Percentiles rank a stretch among this genome's conserved stretches.
These are phyloP conservation scores for Hortiboletus flavorubellus DNA, from an alignment of 768 basidiomycete species.

Conservation along the genomic window DNA sequence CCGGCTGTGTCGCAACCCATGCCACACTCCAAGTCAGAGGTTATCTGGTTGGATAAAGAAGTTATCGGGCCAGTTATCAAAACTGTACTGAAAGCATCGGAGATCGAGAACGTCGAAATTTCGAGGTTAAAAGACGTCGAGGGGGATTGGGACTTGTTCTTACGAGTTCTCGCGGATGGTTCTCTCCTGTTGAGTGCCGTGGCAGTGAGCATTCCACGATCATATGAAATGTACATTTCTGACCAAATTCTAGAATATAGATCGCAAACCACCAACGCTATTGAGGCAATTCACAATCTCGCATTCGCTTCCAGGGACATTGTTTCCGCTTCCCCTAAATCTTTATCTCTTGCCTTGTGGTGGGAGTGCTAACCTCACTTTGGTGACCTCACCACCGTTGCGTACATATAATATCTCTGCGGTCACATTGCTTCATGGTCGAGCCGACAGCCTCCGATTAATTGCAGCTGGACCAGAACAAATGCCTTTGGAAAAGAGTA, in stretches of 20 bases:
- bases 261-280: slow-evolving; percentile 82
- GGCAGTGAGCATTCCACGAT: slow-evolving; percentile 47
- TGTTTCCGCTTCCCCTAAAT: slow-evolving; percentile 47
- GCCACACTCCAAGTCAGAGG: slow-evolving; percentile 38
- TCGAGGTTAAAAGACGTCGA: slow-evolving; percentile 58
- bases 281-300: slow-evolving; percentile 72
- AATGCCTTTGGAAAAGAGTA: slow-evolving; percentile 45
- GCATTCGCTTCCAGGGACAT: slow-evolving; percentile 50
- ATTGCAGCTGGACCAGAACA: slow-evolving; percentile 40
- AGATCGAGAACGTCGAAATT: slow-evolving; percentile 8
- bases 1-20: slow-evolving; percentile 31
- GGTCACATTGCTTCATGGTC: slow-evolving; percentile 58
- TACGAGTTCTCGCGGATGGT: slow-evolving; percentile 68
- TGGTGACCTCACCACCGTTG: slow-evolving; percentile 68
- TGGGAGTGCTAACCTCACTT: slow-evolving; percentile 42
- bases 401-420: slow-evolving; percentile 57
- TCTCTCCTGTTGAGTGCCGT: slow-evolving; percentile 72
- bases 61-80: slow-evolving; percentile 49
- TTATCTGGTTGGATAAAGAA: slow-evolving; percentile 71
- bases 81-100: slow-evolving; percentile 37
- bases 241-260: slow-evolving; percentile 64
- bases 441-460: slow-evolving; percentile 48
- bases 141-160: slow-evolving; percentile 77
- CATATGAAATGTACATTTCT: background rate
- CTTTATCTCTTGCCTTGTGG: slow-evolving; percentile 53